Percentiles rank a stretch among this genome's conserved stretches.
Evolutionary conservation across 495 filamentous ascomycete species (phyloP).

Genomic region (Aspergillus ellipticus): DNA sequence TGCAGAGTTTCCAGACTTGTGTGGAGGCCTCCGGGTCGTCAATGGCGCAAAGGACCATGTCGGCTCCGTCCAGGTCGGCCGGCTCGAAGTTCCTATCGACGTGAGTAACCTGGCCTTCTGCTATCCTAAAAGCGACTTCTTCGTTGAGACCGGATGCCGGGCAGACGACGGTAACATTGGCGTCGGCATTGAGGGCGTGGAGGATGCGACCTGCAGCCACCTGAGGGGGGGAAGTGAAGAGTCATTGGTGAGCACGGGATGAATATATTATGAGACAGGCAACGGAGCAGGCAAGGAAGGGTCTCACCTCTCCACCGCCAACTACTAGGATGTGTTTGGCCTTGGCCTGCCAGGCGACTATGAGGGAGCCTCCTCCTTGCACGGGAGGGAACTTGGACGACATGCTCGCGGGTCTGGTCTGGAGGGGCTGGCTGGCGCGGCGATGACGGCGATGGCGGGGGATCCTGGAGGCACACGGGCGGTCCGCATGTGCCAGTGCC

Average conservation of each 20-base stretch:
- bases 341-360: conserved; percentile 90
- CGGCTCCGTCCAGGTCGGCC: conserved; percentile 69
- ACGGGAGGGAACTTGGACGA: conserved; percentile 67
- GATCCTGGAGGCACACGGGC: too few species aligned
- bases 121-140: conserved; percentile 80
- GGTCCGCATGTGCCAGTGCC: too few species aligned
- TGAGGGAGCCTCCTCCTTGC: conserved; percentile 85
- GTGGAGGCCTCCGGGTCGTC: conserved; percentile 88
- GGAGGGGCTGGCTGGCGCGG: too few species aligned
- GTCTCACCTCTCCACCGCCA: conserved; percentile 82
- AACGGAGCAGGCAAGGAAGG: background rate
- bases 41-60: conserved; percentile 89
- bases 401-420: conserved; percentile 38
- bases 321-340: conserved; percentile 81
- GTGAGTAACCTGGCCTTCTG: conserved; percentile 67
- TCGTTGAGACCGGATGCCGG: conserved; percentile 77
- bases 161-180: conserved; percentile 78
- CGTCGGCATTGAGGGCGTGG: conserved; percentile 90
- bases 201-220: conserved; percentile 94
- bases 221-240: conserved; percentile 24
- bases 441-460: too few species aligned
- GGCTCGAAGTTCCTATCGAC: conserved; percentile 79
- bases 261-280: conserved; percentile 7
- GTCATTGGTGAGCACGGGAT: conserved; percentile 8
- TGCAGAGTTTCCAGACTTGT: conserved; percentile 86